phyloP scores from a whole-genome alignment of 1,284 basidiomycete genomes.

The Apiotrichum montevideense region DNA sequence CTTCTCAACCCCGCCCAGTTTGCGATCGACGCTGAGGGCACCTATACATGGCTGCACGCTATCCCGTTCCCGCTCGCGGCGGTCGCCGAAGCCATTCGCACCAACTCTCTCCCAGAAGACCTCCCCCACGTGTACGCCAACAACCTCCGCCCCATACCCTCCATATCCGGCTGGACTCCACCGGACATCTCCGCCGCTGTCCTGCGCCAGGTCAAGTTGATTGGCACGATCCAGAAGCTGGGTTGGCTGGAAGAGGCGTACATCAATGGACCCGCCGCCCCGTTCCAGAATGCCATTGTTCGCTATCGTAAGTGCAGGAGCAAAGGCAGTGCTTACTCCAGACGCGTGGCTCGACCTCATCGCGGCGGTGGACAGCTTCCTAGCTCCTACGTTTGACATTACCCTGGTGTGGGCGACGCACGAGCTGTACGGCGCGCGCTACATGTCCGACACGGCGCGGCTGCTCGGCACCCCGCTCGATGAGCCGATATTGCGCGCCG shows the following conservation, averaged over 20 bases:
- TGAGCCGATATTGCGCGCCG: constrained; percentile 1
- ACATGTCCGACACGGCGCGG: constrained; percentile 21
- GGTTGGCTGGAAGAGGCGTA: constrained; percentile 25
- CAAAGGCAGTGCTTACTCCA: not conserved
- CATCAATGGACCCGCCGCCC: constrained; percentile 10
- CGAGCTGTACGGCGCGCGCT: constrained; percentile 31
- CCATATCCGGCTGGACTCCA: constrained; percentile 21
- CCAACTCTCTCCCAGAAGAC: constrained; percentile 2
- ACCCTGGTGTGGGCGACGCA: constrained; percentile 46
- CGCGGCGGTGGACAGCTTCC: constrained; percentile 16
- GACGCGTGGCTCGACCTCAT: constrained; percentile 40
- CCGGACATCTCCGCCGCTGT: constrained; percentile 28
- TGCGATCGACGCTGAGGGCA: constrained; percentile 17
- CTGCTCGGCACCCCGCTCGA: constrained; percentile 18
- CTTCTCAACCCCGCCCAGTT: constrained; percentile 32
- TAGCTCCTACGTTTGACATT: constrained; percentile 34
- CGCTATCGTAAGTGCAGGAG: constrained; percentile 29
- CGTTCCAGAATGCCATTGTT: constrained; percentile 30
- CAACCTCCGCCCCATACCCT: not conserved
- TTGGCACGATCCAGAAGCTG: constrained; percentile 22
- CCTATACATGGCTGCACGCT: constrained; percentile 15
- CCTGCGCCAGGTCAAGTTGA: constrained; percentile 30
- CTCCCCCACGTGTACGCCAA: constrained; percentile 3
- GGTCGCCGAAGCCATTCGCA: constrained; percentile 8
- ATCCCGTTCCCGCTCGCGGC: constrained; percentile 18